A percentile compares a stretch with the other conserved stretches of the same genome.
These are phyloP conservation scores for Leccinum solheimii DNA, from an alignment of 1,284 basidiomycete genomes.

Conservation along the genomic window DNA sequence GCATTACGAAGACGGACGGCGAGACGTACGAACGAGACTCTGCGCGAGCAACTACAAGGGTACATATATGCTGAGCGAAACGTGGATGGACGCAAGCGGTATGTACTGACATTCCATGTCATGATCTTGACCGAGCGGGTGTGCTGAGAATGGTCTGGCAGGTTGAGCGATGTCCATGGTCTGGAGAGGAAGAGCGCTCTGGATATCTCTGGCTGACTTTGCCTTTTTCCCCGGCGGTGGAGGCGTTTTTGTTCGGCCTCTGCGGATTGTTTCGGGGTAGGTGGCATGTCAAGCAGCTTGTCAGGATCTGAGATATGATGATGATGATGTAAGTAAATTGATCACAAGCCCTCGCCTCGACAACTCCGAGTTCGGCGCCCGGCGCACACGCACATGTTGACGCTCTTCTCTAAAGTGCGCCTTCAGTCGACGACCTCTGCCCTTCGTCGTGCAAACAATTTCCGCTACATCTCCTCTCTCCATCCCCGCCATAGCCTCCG, in stretches of 20 bases:
- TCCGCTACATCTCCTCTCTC: constrained; percentile 20
- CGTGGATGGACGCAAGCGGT: constrained; percentile 3
- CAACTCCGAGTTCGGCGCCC: background rate
- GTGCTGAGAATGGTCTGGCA: background rate
- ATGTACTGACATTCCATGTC: constrained; percentile 74
- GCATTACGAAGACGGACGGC: background rate
- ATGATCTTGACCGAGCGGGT: constrained; percentile 50
- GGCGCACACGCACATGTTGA: constrained; percentile 19
- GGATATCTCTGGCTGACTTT: background rate
- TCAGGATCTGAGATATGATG: background rate
- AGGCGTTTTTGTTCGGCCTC: constrained; percentile 42
- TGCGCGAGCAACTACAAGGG: constrained; percentile 68
- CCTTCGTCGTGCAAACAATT: constrained; percentile 20
- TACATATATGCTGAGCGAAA: constrained; percentile 12
- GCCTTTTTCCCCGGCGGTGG: constrained; percentile 50
- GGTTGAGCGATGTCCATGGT: constrained; percentile 49
- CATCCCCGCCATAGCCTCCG: constrained; percentile 17
- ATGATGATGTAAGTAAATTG: constrained; percentile 29
- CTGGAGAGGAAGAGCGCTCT: constrained; percentile 43
- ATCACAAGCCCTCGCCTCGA: background rate
- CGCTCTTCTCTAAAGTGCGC: constrained; percentile 36
- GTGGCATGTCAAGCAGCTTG: too few species aligned
- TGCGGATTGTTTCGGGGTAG: too few species aligned
- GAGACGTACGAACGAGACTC: constrained; percentile 67
- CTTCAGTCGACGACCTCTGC: constrained; percentile 29